Conservation (phyloP, 352 stramenopile species). For the Phytophthora vignae region DNA sequence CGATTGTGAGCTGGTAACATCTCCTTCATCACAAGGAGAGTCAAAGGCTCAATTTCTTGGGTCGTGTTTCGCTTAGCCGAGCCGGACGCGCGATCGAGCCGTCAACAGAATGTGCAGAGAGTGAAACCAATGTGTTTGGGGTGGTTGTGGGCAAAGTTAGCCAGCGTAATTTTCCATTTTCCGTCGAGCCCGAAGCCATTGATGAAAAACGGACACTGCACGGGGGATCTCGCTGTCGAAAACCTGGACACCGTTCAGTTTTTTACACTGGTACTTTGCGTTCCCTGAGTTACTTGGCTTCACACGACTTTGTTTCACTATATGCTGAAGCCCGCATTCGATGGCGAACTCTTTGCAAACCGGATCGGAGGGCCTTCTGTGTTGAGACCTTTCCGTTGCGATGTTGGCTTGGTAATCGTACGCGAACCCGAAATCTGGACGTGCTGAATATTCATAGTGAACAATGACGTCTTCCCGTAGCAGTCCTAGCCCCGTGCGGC, state of each 20-base stretch:
- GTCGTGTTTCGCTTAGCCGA: slow-evolving; percentile 1
- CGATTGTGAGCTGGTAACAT: not conserved
- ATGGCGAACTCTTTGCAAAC: slow-evolving; percentile 5
- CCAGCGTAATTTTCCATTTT: slow-evolving; percentile 8
- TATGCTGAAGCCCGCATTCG: slow-evolving; percentile 1
- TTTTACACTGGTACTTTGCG: slow-evolving; percentile 1
- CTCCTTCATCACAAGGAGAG: not conserved
- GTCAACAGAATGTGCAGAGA: not conserved
- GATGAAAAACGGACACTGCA: slow-evolving; percentile 18
- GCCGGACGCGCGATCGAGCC: not conserved
- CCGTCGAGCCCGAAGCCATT: slow-evolving; percentile 1
- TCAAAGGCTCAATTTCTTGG: not conserved
- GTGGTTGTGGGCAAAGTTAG: slow-evolving; percentile 15
- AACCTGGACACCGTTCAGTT: slow-evolving; percentile 5
- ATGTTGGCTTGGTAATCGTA: not conserved
- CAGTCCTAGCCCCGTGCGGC: not conserved
- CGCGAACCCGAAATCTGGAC: not conserved
- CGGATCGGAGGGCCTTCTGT: not conserved
- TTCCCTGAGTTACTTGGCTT: slow-evolving; percentile 19
- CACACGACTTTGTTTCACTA: slow-evolving; percentile 4
- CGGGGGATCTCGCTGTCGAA: not conserved
- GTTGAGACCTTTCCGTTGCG: not conserved
- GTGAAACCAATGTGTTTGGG: slow-evolving; percentile 1
- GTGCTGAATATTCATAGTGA: not conserved
- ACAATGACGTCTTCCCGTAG: not conserved